Conservation (phyloP, 306 rosid species). For the Cicer cuneatum region DNA sequence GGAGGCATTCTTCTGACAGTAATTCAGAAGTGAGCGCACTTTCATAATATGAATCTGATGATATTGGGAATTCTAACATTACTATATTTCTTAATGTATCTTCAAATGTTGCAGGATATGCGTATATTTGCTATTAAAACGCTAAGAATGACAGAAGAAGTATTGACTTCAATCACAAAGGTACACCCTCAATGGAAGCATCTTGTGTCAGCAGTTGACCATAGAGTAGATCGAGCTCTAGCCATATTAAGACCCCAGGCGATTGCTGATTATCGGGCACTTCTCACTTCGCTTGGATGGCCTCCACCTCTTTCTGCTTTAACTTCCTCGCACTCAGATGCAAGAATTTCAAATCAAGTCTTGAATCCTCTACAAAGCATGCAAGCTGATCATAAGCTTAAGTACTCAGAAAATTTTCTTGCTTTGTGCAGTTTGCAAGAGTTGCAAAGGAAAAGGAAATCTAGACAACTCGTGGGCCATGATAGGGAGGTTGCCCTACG, state of each 20-base stretch:
- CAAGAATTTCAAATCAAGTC: conserved; percentile 54
- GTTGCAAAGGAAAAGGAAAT: conserved; percentile 83
- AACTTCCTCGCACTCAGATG: conserved; percentile 51
- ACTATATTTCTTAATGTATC: conserved; percentile 37
- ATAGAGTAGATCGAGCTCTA: conserved; percentile 90
- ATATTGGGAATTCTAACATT: conserved; percentile 11
- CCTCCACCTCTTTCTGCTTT: conserved; percentile 81
- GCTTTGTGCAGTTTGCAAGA: conserved; percentile 86
- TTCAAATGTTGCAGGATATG: conserved; percentile 67
- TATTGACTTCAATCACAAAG: conserved; percentile 67
- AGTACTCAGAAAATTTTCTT: conserved; percentile 77
- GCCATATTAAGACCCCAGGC: conserved; percentile 95
- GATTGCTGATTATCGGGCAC: conserved; percentile 82
- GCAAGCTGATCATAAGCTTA: conserved; percentile 76
- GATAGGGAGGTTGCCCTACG: conserved; percentile 60
- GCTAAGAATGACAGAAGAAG: conserved; percentile 68
- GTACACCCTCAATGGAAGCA: conserved; percentile 77
- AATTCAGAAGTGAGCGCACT: conserved; percentile 73
- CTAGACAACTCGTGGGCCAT: conserved; percentile 78
- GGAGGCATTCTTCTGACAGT: conserved; percentile 57
- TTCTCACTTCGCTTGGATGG: conserved; percentile 89
- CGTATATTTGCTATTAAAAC: conserved; percentile 67
- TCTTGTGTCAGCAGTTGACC: conserved; percentile 88
- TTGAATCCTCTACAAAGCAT: conserved; percentile 78
- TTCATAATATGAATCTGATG: conserved; percentile 36